A percentile compares a stretch with the other conserved stretches of the same genome.
Evolutionary conservation across 106 monocot species (phyloP).

Genomic region (Dendrobium huoshanense): DNA sequence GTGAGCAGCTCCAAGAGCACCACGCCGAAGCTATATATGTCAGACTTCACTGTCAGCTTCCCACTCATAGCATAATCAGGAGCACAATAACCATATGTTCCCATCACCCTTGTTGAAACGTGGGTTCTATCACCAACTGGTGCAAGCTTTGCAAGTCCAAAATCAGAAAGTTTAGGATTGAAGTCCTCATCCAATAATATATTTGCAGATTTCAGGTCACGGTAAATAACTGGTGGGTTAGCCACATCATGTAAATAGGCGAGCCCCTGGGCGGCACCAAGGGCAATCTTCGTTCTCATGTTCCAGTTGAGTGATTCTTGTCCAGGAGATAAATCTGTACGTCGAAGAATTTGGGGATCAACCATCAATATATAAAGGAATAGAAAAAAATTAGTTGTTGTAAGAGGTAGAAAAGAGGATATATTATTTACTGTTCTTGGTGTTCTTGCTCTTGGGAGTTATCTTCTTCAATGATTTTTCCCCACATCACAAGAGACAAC

Average conservation of each 20-base stretch:
- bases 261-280: neutral
- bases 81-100: slow-evolving; percentile 8
- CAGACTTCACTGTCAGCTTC: slow-evolving; percentile 6
- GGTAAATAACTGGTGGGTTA: slow-evolving; percentile 5
- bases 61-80: slow-evolving; percentile 10
- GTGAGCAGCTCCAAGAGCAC: slow-evolving; percentile 8
- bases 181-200: slow-evolving; percentile 6
- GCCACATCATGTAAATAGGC: slow-evolving; percentile 3
- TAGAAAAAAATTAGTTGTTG: no score
- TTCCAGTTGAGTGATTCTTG: slow-evolving; percentile 3
- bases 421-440: no score
- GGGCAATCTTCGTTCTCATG: neutral
- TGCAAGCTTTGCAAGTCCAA: slow-evolving; percentile 2
- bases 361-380: neutral
- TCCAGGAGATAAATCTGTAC: neutral
- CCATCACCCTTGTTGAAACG: slow-evolving; percentile 7
- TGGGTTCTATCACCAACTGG: slow-evolving; percentile 7
- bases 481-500: no score
- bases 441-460: no score
- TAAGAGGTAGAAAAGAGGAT: no score
- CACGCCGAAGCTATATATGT: slow-evolving; percentile 7
- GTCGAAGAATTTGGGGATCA: neutral
- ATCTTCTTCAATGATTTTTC: no score
- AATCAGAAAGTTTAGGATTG: slow-evolving; percentile 6
- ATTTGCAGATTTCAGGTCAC: slow-evolving; percentile 4